phyloP scores from a whole-genome alignment of 495 filamentous ascomycete species.

The Lichina pygmaea region DNA sequence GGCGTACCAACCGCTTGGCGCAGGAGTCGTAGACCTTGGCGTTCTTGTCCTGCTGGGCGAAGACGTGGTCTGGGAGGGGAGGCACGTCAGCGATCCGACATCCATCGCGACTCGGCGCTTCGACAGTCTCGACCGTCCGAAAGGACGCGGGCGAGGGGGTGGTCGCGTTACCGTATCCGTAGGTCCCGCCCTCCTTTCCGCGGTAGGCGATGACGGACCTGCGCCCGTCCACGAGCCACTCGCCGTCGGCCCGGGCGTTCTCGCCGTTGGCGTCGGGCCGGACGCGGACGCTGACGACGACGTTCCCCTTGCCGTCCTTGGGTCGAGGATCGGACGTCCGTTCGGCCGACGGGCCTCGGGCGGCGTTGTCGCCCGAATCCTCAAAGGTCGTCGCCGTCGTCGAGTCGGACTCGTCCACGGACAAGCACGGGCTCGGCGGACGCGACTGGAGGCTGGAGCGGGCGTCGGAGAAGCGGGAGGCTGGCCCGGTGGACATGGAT shows the following conservation, averaged over 20 bases:
- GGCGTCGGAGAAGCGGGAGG: slow-evolving; percentile 38
- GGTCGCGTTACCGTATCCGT: slow-evolving; percentile 51
- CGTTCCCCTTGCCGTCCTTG: slow-evolving; percentile 70
- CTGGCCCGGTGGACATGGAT: slow-evolving; percentile 17
- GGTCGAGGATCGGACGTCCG: slow-evolving; percentile 7
- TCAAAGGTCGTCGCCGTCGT: slow-evolving; percentile 76
- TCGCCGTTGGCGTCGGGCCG: slow-evolving; percentile 44
- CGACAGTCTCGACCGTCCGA: neutral
- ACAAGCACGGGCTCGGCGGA: slow-evolving; percentile 70
- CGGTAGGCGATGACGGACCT: slow-evolving; percentile 54
- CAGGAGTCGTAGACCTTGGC: slow-evolving; percentile 77
- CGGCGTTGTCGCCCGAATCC: slow-evolving; percentile 29
- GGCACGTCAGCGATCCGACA: neutral
- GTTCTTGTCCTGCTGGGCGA: slow-evolving; percentile 76
- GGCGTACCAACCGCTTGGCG: slow-evolving; percentile 77
- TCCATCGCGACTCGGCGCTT: neutral
- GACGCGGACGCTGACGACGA: slow-evolving; percentile 83
- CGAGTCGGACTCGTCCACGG: slow-evolving; percentile 69
- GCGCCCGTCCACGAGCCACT: slow-evolving; percentile 83
- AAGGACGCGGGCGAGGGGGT: neutral
- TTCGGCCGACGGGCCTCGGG: slow-evolving; percentile 3
- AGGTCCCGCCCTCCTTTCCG: slow-evolving; percentile 76
- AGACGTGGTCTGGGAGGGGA: slow-evolving; percentile 57
- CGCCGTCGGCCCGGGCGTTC: slow-evolving; percentile 25
- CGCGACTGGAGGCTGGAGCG: slow-evolving; percentile 46